A percentile compares a stretch with the other conserved stretches of the same genome.
Evolutionary conservation across 2,329 filamentous ascomycete genomes (phyloP).

Genomic region (Verticillium klebahnii): DNA sequence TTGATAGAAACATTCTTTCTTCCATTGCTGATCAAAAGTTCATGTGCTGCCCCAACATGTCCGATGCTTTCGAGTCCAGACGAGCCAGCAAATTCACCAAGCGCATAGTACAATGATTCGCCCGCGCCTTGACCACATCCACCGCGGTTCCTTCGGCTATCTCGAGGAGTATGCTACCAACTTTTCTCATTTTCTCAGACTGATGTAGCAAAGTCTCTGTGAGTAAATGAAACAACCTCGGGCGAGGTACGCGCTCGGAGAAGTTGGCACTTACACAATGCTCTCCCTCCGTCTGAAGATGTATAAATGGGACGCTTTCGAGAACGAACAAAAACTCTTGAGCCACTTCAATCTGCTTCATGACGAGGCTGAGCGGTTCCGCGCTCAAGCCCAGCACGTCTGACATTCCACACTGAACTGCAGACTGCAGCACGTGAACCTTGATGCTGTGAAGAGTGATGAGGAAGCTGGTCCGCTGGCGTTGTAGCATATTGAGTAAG

Average conservation of each 20-base stretch:
- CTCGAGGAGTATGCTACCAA: conserved; percentile 30
- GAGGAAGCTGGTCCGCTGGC: conserved; percentile 1
- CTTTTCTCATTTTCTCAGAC: conserved; percentile 34
- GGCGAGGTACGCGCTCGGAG: neutral
- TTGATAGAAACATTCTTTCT: neutral
- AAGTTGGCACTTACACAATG: conserved; percentile 1
- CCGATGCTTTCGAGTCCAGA: conserved; percentile 36
- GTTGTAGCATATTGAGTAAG: neutral
- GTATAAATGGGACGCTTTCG: conserved; percentile 2
- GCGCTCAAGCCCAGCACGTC: conserved; percentile 1
- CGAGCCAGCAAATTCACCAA: conserved; percentile 34
- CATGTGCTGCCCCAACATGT: conserved; percentile 10
- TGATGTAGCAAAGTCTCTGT: conserved; percentile 7
- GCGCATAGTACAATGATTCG: conserved; percentile 19
- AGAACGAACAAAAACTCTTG: conserved; percentile 3
- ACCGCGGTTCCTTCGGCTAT: conserved; percentile 13
- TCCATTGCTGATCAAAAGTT: neutral
- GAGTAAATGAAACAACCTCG: too few species aligned
- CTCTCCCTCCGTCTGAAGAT: conserved; percentile 6
- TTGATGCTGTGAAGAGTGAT: conserved; percentile 4
- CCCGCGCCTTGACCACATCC: neutral
- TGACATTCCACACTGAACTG: neutral
- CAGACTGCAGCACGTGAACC: neutral
- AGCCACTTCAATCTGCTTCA: conserved; percentile 6
- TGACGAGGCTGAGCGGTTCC: conserved; percentile 3